Evolutionary conservation across 805 yeast species (phyloP), one percentile per base, ranked within the genome.

Genomic region (Saccharomycopsis amapae): DNA sequence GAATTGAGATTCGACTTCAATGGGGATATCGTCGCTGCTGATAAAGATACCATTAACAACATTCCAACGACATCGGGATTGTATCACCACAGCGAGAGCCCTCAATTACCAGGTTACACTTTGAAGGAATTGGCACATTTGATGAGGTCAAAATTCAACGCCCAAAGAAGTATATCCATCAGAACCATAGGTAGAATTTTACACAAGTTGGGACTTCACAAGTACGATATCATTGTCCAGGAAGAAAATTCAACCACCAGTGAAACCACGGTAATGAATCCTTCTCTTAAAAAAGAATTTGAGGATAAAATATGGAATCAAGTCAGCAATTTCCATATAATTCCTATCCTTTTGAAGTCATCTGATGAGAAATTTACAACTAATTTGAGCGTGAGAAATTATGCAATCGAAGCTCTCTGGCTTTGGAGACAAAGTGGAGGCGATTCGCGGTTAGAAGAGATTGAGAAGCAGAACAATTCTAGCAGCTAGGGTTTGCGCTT

Each of bases 381-480:
- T 15, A 85, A 84, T 60, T 49, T 89, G 25, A 81, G 89, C 30
- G 88, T 88, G 1, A 69, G 85, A 55, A 84, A 76, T 54, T 85
- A 87, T 60, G 95, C 96, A 1, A 71, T 83, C 25, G 97, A 89
- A 54, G 95, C 96, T 0, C 68, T 89, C 30, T 89, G 96, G 95
- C 64, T 89, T 44, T 86, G 95, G 93, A 80, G 73, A 54, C 64
- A 64, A 49, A 72, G 72, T 5, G 45, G 38, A 2, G 49, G 45
- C 5, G 45, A 39, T 7, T 15, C 40, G 23, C 32, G n/a, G 20
- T 22, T 38, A 2, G 17, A 22, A 26, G 17, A 17, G 20, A 19
- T 38, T 15, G n/a, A 12, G 25, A 22, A 17, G 38, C 19, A n/a
- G n/a, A n/a, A n/a, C n/a, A n/a, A n/a, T n/a, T n/a, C n/a, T n/a